Evolutionary conservation across 306 rosid species (phyloP).

Genomic region (Quercus alba): DNA sequence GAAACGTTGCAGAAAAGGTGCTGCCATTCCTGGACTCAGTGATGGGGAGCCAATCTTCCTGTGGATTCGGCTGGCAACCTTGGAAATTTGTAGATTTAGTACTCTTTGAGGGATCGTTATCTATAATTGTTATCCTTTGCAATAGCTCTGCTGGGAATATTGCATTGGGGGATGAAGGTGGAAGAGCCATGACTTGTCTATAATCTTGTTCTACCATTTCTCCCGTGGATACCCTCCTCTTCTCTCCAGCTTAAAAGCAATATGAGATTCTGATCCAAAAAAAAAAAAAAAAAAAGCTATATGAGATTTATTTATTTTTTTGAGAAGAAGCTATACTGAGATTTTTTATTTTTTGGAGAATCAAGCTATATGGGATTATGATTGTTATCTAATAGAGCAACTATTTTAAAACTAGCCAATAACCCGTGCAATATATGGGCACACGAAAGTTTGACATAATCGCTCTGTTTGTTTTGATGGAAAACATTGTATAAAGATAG

Average conservation of each 20-base stretch:
- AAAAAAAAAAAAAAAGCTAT: neutral
- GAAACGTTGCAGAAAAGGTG: constrained; percentile 36
- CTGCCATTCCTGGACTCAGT: constrained; percentile 61
- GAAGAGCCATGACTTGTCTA: neutral
- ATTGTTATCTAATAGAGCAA: no score
- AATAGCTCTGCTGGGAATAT: neutral
- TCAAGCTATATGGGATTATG: no score
- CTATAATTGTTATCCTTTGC: constrained; percentile 9
- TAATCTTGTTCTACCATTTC: neutral
- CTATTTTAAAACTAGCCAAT: no score
- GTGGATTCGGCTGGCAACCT: constrained; percentile 9
- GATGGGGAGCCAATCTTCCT: constrained; percentile 61
- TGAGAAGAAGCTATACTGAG: no score
- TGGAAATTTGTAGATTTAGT: neutral
- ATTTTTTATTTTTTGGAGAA: no score
- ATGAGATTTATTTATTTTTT: no score
- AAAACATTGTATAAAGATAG: no score
- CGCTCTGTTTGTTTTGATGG: no score
- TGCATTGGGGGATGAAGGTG: neutral
- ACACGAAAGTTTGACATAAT: no score
- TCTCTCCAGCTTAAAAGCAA: neutral
- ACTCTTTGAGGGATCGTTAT: neutral
- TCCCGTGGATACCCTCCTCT: neutral
- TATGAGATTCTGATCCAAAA: neutral
- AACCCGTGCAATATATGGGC: no score